Base-by-base conservation (phyloP, 139 green algal genomes). In the Chlamydomonas eustigma region DNA sequence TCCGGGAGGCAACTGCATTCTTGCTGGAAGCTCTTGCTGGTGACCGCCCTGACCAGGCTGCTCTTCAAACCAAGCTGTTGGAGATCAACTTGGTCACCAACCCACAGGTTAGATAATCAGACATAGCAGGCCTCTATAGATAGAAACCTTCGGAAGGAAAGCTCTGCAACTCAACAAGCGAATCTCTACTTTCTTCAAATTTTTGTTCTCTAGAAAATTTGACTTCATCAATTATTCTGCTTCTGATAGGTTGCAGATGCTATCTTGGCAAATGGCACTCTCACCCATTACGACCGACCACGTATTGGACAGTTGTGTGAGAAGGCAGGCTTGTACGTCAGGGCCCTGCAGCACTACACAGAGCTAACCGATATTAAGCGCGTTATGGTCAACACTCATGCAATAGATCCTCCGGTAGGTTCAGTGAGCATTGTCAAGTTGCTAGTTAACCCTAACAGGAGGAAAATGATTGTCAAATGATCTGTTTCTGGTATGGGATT, bases 41-140 rank as follows among this genome's bases (percentile, higher is more conserved):
- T 25, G 93, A 99, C 88, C 82, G 92, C 66, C 82, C 91, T 1
- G 89, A 96, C 80, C 90, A 99, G 28, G 96, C 86, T 12, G 80
- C 90, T 75, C 87, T 92, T 77, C 88, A 92, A 84, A 88, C 78
- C 58, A 92, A 93, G 86, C 88, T 99, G 82, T 86, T 99, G 77
- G 96, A 99, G 85, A 98, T 99, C 87, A 99, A 99, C 90, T 83
- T 99, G 73, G 84, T 99, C 68, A 98, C 96, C 75, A 98, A 97
- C 83, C 95, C 96, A 35, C 92, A 96, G 80, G 92, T 85, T 34
- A 6, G 52, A 18, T n/a, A n/a, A n/a, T n/a, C n/a, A n/a, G n/a
- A n/a, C n/a, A n/a, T n/a, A n/a, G n/a, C n/a, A n/a, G n/a, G n/a
- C n/a, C n/a, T n/a, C n/a, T n/a, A n/a, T n/a, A n/a, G n/a, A n/a